Conservation (phyloP, 331 rosid genomes). For the Malus hybrid region DNA sequence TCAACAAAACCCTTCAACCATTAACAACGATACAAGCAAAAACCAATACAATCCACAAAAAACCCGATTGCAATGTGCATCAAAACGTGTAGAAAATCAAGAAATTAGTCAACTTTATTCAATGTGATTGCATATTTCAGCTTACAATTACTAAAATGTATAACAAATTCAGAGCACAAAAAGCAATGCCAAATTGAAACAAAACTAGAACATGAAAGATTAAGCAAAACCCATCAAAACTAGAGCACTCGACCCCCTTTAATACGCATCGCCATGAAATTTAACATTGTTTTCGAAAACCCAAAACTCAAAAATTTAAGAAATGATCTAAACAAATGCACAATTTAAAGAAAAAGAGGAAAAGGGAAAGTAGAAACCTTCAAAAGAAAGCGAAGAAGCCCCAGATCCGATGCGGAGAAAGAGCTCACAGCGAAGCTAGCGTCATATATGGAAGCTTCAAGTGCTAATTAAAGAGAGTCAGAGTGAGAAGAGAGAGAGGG, state of each 20-base stretch:
- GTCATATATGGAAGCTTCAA: slow-evolving; percentile 19
- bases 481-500: background rate
- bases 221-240: background rate
- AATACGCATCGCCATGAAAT: slow-evolving; percentile 3
- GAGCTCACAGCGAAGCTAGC: slow-evolving; percentile 20
- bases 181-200: background rate
- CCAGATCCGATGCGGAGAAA: slow-evolving; percentile 58
- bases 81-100: background rate
- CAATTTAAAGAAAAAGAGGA: background rate
- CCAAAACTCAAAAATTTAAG: slow-evolving; percentile 16
- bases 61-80: background rate
- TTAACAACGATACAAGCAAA: background rate
- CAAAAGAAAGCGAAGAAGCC: slow-evolving; percentile 33
- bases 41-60: background rate
- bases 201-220: background rate
- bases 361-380: slow-evolving; percentile 28
- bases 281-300: background rate
- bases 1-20: slow-evolving; percentile 30
- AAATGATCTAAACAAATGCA: background rate
- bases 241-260: background rate
- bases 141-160: background rate
- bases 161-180: background rate
- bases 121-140: background rate
- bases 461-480: background rate
- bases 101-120: background rate